Percentiles rank a stretch among this genome's conserved stretches.
phyloP scores from a whole-genome alignment of 1,284 basidiomycete genomes.

The Cutaneotrichosporon cyanovorans region DNA sequence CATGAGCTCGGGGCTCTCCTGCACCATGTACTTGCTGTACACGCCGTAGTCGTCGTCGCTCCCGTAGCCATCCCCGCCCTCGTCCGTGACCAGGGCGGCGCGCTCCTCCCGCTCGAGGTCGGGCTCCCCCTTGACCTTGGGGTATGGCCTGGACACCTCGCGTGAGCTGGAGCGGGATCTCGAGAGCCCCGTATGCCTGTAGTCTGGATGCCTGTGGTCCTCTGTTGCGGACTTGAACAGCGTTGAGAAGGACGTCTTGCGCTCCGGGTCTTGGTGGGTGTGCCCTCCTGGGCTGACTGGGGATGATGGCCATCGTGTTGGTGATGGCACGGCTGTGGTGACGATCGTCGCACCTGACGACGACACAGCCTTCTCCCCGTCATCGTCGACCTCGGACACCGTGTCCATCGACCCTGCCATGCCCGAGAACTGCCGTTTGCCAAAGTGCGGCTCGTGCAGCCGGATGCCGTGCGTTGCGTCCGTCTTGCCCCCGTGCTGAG shows the following conservation, averaged over 20 bases:
- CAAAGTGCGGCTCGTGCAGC: constrained; percentile 12
- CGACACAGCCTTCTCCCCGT: not conserved
- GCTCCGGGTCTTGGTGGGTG: constrained; percentile 1
- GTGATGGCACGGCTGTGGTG: not conserved
- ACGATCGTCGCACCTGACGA: not conserved
- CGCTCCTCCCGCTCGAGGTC: constrained; percentile 31
- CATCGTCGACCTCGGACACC: not conserved
- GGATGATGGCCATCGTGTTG: not conserved
- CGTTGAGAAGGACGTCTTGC: constrained; percentile 5
- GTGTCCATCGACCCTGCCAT: not conserved
- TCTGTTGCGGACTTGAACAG: not conserved
- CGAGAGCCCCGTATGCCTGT: too few species aligned
- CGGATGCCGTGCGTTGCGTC: constrained; percentile 27
- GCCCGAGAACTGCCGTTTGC: not conserved
- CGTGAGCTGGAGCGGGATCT: not conserved
- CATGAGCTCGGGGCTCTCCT: not conserved
- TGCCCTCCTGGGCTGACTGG: not conserved
- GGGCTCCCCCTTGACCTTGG: constrained; percentile 16
- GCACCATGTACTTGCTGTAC: not conserved
- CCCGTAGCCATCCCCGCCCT: not conserved
- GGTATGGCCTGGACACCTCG: constrained; percentile 22
- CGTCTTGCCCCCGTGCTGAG: constrained; percentile 16
- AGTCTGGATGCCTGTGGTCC: constrained; percentile 1
- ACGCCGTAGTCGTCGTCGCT: not conserved
- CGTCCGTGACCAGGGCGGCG: constrained; percentile 19